Base-by-base conservation (phyloP, 352 stramenopile genomes). In the Phytopythium ostracodes region DNA sequence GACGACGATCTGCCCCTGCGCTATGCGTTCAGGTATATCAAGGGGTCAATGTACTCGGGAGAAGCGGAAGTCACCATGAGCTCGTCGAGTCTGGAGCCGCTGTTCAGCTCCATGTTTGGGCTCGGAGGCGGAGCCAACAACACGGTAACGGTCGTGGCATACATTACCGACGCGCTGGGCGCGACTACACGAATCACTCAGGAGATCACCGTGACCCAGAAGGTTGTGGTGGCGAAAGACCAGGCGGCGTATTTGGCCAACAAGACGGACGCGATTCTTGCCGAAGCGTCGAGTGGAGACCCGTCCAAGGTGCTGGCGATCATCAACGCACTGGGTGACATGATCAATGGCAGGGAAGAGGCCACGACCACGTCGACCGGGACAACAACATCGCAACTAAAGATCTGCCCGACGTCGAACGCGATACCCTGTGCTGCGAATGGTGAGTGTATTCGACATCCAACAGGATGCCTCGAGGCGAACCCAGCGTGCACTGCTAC, bases 1-100 rank as follows among this genome's bases (percentile, higher is more conserved):
- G 82, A 89, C 40, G 82, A 88, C 40, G 79, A 88, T 49, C 53
- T 76, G 53, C 82, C 82, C 14, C 63, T 91, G 1, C 76, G 75
- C 44, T 91, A 87, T 66, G 81, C 76, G n/a, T 91, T 85, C 66
- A 82, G 76, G 59, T 91, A 91, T 59, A 91, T 91, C 44, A 80
- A 81, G 25, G 82, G 77, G 2, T 60, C 70, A 0, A 68, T 78
- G 0, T 85, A 73, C 49, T 84, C 72, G 0, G 72, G 72, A 31
- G 78, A 73, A 14, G 66, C 56, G 1, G 79, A 91, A 38, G 58
- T 88, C 40, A 77, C 82, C 4, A 62, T 91, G 44, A 73, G 77
- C 22, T 77, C 81, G 0, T 75, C 77, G 2, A 83, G 76, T 1
- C 65, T 86, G 0, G 78, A 88, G 35, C 66, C 82, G 2, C 60